Percentiles rank a stretch among this genome's conserved stretches.
phyloP scores from a whole-genome alignment of 2,329 filamentous ascomycete species.

The Alternaria conjuncta region DNA sequence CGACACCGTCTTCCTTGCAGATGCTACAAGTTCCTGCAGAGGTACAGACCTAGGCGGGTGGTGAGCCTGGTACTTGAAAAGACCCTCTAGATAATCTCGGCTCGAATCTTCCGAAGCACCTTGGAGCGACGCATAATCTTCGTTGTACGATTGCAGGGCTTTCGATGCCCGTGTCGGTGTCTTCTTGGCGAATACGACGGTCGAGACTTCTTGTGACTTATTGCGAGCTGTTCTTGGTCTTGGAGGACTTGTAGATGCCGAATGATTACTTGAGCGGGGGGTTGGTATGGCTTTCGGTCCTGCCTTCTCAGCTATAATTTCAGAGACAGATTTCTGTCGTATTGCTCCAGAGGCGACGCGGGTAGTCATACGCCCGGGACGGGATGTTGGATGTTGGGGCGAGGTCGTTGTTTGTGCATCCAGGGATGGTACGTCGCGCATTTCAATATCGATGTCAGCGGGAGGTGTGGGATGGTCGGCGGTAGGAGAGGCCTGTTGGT shows the following conservation, averaged over 20 bases:
- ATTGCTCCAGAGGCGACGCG: conserved; percentile 73
- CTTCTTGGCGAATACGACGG: conserved; percentile 79
- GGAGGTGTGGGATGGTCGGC: conserved; percentile 45
- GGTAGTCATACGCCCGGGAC: conserved; percentile 67
- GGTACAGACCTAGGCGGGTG: conserved; percentile 60
- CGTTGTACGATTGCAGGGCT: conserved; percentile 40
- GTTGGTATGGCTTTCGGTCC: conserved; percentile 53
- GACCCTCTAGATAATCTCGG: conserved; percentile 67
- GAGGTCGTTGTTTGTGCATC: conserved; percentile 10
- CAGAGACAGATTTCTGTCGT: conserved; percentile 73
- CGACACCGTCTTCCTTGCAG: conserved; percentile 87
- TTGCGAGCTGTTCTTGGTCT: conserved; percentile 28
- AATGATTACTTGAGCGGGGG: conserved; percentile 38
- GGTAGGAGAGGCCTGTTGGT: conserved; percentile 16
- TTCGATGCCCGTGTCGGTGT: conserved; percentile 35
- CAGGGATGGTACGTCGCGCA: conserved; percentile 34
- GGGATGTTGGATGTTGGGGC: conserved; percentile 32
- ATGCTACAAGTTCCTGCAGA: conserved; percentile 75
- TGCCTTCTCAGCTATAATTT: conserved; percentile 70
- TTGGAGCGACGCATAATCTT: conserved; percentile 53
- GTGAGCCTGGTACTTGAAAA: conserved; percentile 65
- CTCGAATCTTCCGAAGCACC: conserved; percentile 56
- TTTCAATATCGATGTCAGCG: conserved; percentile 44
- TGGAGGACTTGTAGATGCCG: conserved; percentile 32
- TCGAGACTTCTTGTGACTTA: conserved; percentile 70